phyloP scores from a whole-genome alignment of 2,329 filamentous ascomycete genomes.

The Colletotrichum liaoningense region DNA sequence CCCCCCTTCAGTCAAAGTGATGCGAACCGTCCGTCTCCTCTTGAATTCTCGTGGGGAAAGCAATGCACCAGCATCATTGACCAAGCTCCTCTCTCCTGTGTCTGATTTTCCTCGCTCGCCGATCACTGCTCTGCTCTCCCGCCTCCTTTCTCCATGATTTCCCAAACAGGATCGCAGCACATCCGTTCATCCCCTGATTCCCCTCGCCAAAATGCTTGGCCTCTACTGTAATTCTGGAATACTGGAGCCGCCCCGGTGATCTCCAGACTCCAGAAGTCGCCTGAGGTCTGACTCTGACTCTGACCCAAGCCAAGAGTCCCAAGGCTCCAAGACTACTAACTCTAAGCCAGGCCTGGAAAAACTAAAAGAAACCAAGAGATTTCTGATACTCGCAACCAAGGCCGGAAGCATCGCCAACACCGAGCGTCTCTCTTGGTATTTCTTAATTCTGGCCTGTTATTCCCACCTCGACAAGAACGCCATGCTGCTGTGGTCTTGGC shows the following conservation, averaged over 20 bases:
- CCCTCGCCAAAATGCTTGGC: slow-evolving; percentile 34
- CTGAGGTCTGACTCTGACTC: neutral
- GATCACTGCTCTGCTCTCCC: slow-evolving; percentile 23
- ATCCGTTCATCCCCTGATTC: slow-evolving; percentile 28
- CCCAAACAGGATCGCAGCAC: slow-evolving; percentile 32
- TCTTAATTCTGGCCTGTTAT: neutral
- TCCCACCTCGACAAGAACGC: neutral
- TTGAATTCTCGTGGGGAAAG: neutral
- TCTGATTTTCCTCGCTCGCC: slow-evolving; percentile 28
- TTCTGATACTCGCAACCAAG: neutral
- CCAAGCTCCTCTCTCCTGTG: slow-evolving; percentile 6
- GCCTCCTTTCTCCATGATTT: slow-evolving; percentile 31
- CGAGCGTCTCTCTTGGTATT: slow-evolving; percentile 2
- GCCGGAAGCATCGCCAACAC: slow-evolving; percentile 17
- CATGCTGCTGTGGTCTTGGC: slow-evolving; percentile 1
- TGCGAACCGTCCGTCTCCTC: neutral
- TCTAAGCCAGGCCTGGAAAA: neutral
- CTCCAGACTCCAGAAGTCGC: slow-evolving; percentile 1
- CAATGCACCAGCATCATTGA: neutral
- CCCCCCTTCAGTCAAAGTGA: neutral
- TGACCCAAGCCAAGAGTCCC: neutral
- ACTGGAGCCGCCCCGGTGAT: slow-evolving; percentile 12
- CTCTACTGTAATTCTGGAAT: slow-evolving; percentile 4
- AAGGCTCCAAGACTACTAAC: neutral
- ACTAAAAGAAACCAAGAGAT: neutral